A percentile compares a stretch with the other conserved stretches of the same genome.
These are phyloP conservation scores for Lepidium africanum DNA, from an alignment of 345 rosid species.

Conservation along the genomic window DNA sequence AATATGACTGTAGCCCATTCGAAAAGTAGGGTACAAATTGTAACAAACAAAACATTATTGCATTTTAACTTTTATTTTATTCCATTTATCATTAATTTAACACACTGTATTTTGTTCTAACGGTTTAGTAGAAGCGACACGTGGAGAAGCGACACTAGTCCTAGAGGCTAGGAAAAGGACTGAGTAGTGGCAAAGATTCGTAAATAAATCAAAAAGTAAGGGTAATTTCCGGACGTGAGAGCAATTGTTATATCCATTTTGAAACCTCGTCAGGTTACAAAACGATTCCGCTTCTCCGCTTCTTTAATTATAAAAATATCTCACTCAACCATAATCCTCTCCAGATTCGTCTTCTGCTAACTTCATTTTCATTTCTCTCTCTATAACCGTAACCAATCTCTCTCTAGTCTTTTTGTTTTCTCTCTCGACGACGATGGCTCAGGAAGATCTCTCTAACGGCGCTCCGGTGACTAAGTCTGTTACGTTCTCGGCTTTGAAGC, in stretches of 20 bases:
- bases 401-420: background rate
- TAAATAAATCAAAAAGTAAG: slow-evolving; percentile 19
- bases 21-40: too few species aligned
- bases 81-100: background rate
- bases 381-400: background rate
- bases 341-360: background rate
- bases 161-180: background rate
- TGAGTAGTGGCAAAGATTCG: slow-evolving; percentile 18
- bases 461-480: slow-evolving; percentile 37
- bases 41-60: background rate
- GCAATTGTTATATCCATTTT: slow-evolving; percentile 20
- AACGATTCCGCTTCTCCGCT: slow-evolving; percentile 61
- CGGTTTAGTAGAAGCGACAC: background rate
- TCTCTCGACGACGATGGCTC: slow-evolving; percentile 41
- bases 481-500: slow-evolving; percentile 50
- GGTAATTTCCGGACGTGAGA: slow-evolving; percentile 11
- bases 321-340: background rate
- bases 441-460: slow-evolving; percentile 49
- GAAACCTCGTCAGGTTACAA: slow-evolving; percentile 18
- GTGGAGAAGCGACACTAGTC: slow-evolving; percentile 2
- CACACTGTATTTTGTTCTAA: background rate
- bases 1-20: background rate
- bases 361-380: slow-evolving; percentile 6
- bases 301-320: slow-evolving; percentile 33
- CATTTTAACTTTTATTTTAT: background rate